phyloP scores from a whole-genome alignment of 257 asterid genomes.

The Lantana camara region DNA sequence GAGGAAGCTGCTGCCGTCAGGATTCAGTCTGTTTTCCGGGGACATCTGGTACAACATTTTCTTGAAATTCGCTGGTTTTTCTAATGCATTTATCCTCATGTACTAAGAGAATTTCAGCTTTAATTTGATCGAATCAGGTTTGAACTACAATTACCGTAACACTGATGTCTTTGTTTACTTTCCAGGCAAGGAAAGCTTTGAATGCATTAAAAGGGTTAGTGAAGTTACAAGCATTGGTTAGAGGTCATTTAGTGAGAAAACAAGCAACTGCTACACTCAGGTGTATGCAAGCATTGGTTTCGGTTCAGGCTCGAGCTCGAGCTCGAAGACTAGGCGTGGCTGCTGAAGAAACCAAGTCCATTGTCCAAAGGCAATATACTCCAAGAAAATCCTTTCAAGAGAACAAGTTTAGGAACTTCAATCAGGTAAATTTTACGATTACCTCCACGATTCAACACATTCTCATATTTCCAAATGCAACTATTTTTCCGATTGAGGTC shows the following conservation, averaged over 20 bases:
- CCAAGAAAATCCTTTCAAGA: slow-evolving; percentile 56
- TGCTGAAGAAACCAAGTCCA: slow-evolving; percentile 40
- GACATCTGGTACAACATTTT: slow-evolving; percentile 60
- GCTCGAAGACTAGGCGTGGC: slow-evolving; percentile 53
- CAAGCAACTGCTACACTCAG: slow-evolving; percentile 64
- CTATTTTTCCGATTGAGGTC: too few species aligned
- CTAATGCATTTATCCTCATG: not conserved
- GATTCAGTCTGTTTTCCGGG: slow-evolving; percentile 83
- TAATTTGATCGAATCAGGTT: too few species aligned
- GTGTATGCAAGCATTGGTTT: slow-evolving; percentile 65
- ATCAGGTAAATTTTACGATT: slow-evolving; percentile 40
- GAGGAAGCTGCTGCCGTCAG: slow-evolving; percentile 67
- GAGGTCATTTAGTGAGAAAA: slow-evolving; percentile 69
- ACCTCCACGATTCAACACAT: not conserved
- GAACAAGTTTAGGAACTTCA: slow-evolving; percentile 33
- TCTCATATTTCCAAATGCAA: not conserved
- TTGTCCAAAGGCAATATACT: slow-evolving; percentile 38
- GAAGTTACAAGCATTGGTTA: slow-evolving; percentile 64
- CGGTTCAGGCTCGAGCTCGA: slow-evolving; percentile 62
- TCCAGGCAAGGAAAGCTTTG: slow-evolving; percentile 67
- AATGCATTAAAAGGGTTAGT: slow-evolving; percentile 72
- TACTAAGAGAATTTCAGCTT: too few species aligned
- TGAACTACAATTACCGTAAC: too few species aligned
- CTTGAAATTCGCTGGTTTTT: not conserved
- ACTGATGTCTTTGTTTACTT: not conserved